These are phyloP conservation scores for Trichoderma asperelloides DNA, from an alignment of 495 filamentous ascomycete species.

Conservation along the genomic window DNA sequence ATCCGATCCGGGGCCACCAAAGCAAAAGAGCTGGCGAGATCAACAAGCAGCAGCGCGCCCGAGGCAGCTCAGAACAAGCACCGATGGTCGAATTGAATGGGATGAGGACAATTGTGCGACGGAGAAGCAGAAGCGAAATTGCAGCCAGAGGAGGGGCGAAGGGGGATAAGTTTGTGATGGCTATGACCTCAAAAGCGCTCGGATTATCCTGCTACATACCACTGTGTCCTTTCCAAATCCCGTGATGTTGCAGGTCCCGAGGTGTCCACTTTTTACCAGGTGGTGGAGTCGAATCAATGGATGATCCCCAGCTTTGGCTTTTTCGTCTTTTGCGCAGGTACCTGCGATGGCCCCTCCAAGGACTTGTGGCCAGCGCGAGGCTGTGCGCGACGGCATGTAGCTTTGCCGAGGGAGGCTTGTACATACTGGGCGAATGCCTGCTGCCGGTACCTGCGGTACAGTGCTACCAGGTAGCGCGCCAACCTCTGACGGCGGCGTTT, in stretches of 20 bases:
- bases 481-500: not conserved
- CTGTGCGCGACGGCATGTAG: not conserved
- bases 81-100: not conserved
- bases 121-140: not conserved
- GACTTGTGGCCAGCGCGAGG: not conserved
- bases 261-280: constrained; percentile 10
- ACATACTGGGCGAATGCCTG: not conserved
- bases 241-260: constrained; percentile 11
- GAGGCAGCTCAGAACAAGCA: not conserved
- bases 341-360: not conserved
- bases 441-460: not conserved
- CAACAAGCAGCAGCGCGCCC: not conserved
- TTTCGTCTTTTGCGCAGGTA: not conserved
- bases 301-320: not conserved
- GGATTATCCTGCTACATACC: constrained; percentile 7
- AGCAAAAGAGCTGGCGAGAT: not conserved
- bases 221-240: constrained; percentile 14
- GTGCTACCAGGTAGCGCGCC: no score
- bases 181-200: constrained; percentile 9
- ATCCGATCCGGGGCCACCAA: not conserved
- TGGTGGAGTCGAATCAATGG: not conserved
- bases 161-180: not conserved
- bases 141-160: not conserved
- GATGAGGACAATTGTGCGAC: not conserved
- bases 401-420: not conserved